Conservation (phyloP, 148 eudicot species). For the Spergularia bocconei region DNA sequence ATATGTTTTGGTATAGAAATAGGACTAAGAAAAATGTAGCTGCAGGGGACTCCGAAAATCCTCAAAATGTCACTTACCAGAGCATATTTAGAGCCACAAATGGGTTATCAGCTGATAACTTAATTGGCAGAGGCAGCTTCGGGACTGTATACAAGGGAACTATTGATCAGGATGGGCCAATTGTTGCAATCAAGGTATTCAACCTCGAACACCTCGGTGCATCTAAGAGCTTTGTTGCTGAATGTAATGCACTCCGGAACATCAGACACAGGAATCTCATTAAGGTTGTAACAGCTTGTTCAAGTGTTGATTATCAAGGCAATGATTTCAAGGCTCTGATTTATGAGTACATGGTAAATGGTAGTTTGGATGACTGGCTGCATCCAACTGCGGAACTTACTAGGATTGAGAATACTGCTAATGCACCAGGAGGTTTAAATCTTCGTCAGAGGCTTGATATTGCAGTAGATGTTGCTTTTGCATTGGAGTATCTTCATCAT, state of each 20-base stretch:
- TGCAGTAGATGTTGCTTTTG: constrained; percentile 36
- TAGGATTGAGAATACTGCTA: not conserved
- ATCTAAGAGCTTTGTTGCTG: constrained; percentile 22
- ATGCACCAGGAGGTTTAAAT: not conserved
- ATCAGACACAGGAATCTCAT: constrained; percentile 22
- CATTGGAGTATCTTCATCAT: constrained; percentile 41
- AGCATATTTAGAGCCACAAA: constrained; percentile 24
- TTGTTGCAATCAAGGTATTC: constrained; percentile 19
- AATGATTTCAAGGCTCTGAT: constrained; percentile 26
- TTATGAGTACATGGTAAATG: constrained; percentile 21
- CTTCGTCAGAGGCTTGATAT: constrained; percentile 17
- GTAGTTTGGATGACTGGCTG: constrained; percentile 24
- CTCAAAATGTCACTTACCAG: constrained; percentile 16
- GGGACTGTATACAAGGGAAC: constrained; percentile 30
- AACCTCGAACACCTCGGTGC: constrained; percentile 16
- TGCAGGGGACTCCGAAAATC: not conserved
- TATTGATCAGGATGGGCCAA: constrained; percentile 5
- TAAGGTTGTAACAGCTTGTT: constrained; percentile 21
- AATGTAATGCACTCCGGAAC: constrained; percentile 14
- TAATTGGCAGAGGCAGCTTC: constrained; percentile 25
- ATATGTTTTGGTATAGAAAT: not conserved
- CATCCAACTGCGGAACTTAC: constrained; percentile 7
- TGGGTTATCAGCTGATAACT: constrained; percentile 17
- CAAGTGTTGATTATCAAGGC: constrained; percentile 19
- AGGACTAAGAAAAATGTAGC: not conserved